Base-by-base conservation (phyloP, 1,139 yeast genomes). In the Geotrichum macrosporum region DNA sequence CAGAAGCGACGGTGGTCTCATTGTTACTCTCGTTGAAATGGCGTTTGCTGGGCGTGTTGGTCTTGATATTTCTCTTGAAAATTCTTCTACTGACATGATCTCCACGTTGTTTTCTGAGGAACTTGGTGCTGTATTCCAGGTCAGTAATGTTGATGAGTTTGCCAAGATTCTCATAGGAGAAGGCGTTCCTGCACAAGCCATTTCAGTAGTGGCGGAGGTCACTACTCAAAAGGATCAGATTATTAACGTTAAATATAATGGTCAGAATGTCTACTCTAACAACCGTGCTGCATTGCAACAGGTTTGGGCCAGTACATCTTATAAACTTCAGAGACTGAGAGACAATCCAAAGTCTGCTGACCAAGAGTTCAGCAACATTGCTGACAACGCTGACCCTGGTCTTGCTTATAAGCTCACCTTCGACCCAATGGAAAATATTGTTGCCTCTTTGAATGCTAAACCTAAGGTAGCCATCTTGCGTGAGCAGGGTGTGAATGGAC, bases 401-500 rank as follows among this genome's bases (percentile, higher is more conserved):
- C 72, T 94, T 54, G 75, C 81, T 16, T 94, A 81, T 70, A 78
- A 85, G 62, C 74, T 92, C 59, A 78, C 94, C 3, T 92, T 71
- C 61, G 75, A 79, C 50, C 58, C 59, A 16, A 51, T 54, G 16
- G 55, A 69, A 27, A 62, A 65, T 29, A 55, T 68, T 13, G 52
- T 60, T 4, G 59, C 66, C 32, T 50, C 59, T 21, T 63, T 74
- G 36, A 62, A 69, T 19, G 54, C 63, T 19, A 79, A 73, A 62
- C 98, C 98, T 42, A 83, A 80, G 68, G 98, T 94, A 55, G 98
- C 98, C 31, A 88, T 94, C 51, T 75, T 94, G 62, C 84, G 99
- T 71, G 99, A 94, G 65, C 98, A 94, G 71, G 99, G 99, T 70
- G 96, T 92, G 47, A 94, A 94, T 65, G 95, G 97, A 27, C 96